A percentile compares a stretch with the other conserved stretches of the same genome.
These are phyloP conservation scores for Schwanniomyces pseudopolymorphus DNA, from an alignment of 805 yeast genomes.

Conservation along the genomic window DNA sequence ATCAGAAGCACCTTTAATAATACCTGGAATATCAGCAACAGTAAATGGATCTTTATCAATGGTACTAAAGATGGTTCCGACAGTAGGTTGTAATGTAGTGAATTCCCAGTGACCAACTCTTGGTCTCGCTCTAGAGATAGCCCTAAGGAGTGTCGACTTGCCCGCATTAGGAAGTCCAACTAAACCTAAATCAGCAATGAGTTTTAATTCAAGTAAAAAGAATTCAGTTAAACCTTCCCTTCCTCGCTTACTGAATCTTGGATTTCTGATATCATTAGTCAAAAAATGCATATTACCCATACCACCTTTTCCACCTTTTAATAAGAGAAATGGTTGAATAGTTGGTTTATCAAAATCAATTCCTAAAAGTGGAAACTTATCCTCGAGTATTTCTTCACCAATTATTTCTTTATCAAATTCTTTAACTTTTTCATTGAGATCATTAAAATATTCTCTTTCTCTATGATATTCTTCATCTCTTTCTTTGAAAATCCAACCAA, in stretches of 20 bases:
- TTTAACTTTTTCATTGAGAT: slow-evolving; percentile 61
- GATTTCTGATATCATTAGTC: slow-evolving; percentile 81
- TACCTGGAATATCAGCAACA: slow-evolving; percentile 97
- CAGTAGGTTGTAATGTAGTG: slow-evolving; percentile 87
- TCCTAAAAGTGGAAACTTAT: slow-evolving; percentile 79
- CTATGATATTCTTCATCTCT: slow-evolving; percentile 69
- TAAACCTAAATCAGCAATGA: slow-evolving; percentile 88
- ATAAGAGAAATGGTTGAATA: slow-evolving; percentile 62
- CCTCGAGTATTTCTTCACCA: slow-evolving; percentile 58
- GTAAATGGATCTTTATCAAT: slow-evolving; percentile 73
- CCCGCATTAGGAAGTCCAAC: slow-evolving; percentile 98
- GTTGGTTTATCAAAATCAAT: slow-evolving; percentile 66
- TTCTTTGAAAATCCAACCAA: slow-evolving; percentile 88
- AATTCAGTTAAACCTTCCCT: slow-evolving; percentile 63
- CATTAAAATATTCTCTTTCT: slow-evolving; percentile 63
- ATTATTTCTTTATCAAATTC: slow-evolving; percentile 61
- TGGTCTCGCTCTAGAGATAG: slow-evolving; percentile 87
- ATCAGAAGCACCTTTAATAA: slow-evolving; percentile 80
- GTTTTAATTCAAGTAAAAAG: slow-evolving; percentile 79
- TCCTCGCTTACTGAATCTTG: slow-evolving; percentile 83
- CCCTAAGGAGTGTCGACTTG: slow-evolving; percentile 82
- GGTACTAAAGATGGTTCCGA: slow-evolving; percentile 78
- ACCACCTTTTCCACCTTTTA: slow-evolving; percentile 92
- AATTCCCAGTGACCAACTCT: slow-evolving; percentile 96
- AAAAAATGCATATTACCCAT: slow-evolving; percentile 95